phyloP scores from a whole-genome alignment of 352 stramenopile genomes.

The Phytophthora pseudosyringae region DNA sequence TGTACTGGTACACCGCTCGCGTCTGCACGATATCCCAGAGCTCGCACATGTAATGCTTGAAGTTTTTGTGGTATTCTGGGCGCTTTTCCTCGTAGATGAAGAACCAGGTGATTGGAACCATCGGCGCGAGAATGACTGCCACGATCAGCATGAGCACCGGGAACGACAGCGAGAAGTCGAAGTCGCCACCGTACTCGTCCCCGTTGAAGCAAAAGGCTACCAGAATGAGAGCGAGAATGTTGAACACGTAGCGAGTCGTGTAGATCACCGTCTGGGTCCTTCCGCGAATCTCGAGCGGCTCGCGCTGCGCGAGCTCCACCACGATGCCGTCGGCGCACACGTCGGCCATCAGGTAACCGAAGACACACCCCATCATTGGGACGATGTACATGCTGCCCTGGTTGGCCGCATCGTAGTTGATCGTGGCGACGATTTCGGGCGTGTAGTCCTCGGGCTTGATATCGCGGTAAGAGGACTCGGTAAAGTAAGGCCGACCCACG shows the following conservation, averaged over 20 bases:
- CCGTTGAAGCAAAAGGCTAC: constrained; percentile 58
- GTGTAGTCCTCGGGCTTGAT: constrained; percentile 54
- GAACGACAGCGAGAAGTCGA: constrained; percentile 53
- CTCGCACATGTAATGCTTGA: constrained; percentile 52
- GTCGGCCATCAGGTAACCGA: constrained; percentile 58
- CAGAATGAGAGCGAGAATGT: constrained; percentile 45
- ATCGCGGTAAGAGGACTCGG: constrained; percentile 33
- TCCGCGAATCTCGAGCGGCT: constrained; percentile 51
- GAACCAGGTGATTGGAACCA: constrained; percentile 50
- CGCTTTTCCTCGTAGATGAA: constrained; percentile 48
- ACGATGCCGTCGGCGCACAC: constrained; percentile 59
- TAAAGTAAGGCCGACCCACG: constrained; percentile 49
- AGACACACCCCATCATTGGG: constrained; percentile 49
- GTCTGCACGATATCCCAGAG: constrained; percentile 60
- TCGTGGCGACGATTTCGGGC: constrained; percentile 37
- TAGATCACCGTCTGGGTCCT: constrained; percentile 60
- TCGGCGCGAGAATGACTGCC: constrained; percentile 33
- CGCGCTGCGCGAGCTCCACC: constrained; percentile 55
- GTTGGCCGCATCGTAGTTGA: constrained; percentile 46
- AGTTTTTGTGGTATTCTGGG: constrained; percentile 34
- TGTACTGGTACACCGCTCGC: constrained; percentile 59
- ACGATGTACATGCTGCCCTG: constrained; percentile 51
- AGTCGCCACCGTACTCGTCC: constrained; percentile 55
- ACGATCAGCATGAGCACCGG: constrained; percentile 52
- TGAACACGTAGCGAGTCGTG: constrained; percentile 46